Conservation (phyloP, 306 rosid species). For the Vicia faba region DNA sequence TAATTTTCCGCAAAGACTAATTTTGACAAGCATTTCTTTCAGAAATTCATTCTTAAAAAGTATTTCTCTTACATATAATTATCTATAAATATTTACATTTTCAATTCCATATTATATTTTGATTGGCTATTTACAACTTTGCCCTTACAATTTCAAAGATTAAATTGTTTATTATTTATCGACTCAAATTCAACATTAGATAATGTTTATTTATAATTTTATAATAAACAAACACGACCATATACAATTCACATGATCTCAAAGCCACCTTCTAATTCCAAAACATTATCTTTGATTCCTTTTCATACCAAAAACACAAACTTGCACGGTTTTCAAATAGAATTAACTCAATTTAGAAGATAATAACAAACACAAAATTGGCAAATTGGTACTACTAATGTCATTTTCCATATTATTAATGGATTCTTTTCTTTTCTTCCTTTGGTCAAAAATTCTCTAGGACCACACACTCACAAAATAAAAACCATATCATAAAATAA, state of each 20-base stretch:
- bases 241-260: slow-evolving; percentile 33
- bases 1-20: no score
- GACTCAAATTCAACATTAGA: background rate
- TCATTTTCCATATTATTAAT: slow-evolving; percentile 28
- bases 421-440: slow-evolving; percentile 12
- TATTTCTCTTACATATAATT: no score
- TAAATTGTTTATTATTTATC: no score
- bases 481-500: slow-evolving; percentile 21
- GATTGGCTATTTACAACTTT: no score
- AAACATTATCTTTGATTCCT: slow-evolving; percentile 26
- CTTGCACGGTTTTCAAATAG: slow-evolving; percentile 13
- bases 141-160: no score
- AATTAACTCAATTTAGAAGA: slow-evolving; percentile 15
- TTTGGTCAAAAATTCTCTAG: slow-evolving; percentile 11
- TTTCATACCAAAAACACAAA: slow-evolving; percentile 5
- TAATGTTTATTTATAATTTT: slow-evolving; percentile 5
- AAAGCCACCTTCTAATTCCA: slow-evolving; percentile 28
- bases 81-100: no score
- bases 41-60: no score
- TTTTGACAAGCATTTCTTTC: no score
- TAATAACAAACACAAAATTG: slow-evolving; percentile 4
- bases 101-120: no score
- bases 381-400: slow-evolving; percentile 28
- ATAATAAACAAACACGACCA: slow-evolving; percentile 23
- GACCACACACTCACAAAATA: slow-evolving; percentile 30